Percentiles rank a stretch among this genome's conserved stretches.
phyloP scores from a whole-genome alignment of 2,329 filamentous ascomycete genomes.

The Aspergillus ruber region DNA sequence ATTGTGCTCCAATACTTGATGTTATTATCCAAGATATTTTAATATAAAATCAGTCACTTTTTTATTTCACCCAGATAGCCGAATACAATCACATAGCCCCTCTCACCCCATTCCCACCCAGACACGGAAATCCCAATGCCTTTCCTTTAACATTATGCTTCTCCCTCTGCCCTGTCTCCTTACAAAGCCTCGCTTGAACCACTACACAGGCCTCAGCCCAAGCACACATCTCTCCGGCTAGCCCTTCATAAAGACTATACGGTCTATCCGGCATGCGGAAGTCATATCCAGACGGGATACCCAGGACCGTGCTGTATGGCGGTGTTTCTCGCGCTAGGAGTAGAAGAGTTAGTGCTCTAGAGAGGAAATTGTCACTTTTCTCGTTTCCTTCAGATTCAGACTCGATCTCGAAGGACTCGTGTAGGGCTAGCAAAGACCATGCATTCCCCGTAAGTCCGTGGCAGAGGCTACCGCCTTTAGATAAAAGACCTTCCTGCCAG shows the following conservation, averaged over 20 bases:
- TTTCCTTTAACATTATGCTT: slow-evolving; percentile 1
- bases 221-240: slow-evolving; percentile 35
- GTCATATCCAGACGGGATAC: slow-evolving; percentile 12
- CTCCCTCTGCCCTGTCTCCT: slow-evolving; percentile 24
- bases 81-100: slow-evolving; percentile 18
- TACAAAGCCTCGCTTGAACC: slow-evolving; percentile 25
- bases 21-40: neutral
- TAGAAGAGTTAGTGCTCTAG: slow-evolving; percentile 31
- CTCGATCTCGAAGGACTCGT: slow-evolving; percentile 30
- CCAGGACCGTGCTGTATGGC: slow-evolving; percentile 24
- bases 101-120: slow-evolving; percentile 18
- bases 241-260: slow-evolving; percentile 35
- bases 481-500: slow-evolving; percentile 37
- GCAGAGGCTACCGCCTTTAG: slow-evolving; percentile 37
- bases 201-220: slow-evolving; percentile 36
- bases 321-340: slow-evolving; percentile 32
- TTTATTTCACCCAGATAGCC: neutral
- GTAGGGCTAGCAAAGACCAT: slow-evolving; percentile 32
- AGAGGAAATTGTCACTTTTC: slow-evolving; percentile 33
- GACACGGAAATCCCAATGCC: slow-evolving; percentile 17
- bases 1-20: neutral
- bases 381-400: slow-evolving; percentile 10
- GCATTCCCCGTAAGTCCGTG: slow-evolving; percentile 39
- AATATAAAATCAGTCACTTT: neutral
- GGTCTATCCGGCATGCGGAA: slow-evolving; percentile 37